Evolutionary conservation across 176 grass and related monocot genomes (phyloP).

Genomic region (Hsuehochloa calcarea): DNA sequence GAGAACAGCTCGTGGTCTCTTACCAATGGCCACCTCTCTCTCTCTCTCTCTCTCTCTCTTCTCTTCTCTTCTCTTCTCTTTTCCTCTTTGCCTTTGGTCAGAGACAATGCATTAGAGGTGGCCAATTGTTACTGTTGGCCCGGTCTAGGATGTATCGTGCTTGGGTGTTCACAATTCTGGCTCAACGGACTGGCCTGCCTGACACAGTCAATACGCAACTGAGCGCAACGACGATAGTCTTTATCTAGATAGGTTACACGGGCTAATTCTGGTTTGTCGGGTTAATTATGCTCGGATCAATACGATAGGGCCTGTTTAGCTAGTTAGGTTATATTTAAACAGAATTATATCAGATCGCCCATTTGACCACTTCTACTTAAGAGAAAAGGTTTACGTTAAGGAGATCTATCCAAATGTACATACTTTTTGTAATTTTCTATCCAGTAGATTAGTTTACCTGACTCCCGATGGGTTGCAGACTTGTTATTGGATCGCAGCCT

Average conservation of each 20-base stretch:
- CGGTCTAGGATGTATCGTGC: no score
- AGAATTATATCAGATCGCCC: no score
- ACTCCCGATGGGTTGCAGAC: slow-evolving; percentile 1
- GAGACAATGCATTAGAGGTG: slow-evolving; percentile 14
- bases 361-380: not conserved
- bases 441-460: slow-evolving; percentile 25
- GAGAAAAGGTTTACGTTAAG: not conserved
- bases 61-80: not conserved
- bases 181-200: no score
- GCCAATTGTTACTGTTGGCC: no score
- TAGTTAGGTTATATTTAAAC: no score
- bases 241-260: no score
- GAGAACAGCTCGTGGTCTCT: slow-evolving; percentile 62
- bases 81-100: slow-evolving; percentile 34
- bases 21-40: slow-evolving; percentile 42
- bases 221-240: no score
- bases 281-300: no score
- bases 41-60: not conserved
- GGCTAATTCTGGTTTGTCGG: no score
- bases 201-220: no score
- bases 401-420: slow-evolving; percentile 35
- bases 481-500: not conserved
- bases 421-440: slow-evolving; percentile 28
- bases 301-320: no score
- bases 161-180: no score